Evolutionary conservation across 2,329 filamentous ascomycete genomes (phyloP).

Genomic region (Ilyonectria mors-panacis): DNA sequence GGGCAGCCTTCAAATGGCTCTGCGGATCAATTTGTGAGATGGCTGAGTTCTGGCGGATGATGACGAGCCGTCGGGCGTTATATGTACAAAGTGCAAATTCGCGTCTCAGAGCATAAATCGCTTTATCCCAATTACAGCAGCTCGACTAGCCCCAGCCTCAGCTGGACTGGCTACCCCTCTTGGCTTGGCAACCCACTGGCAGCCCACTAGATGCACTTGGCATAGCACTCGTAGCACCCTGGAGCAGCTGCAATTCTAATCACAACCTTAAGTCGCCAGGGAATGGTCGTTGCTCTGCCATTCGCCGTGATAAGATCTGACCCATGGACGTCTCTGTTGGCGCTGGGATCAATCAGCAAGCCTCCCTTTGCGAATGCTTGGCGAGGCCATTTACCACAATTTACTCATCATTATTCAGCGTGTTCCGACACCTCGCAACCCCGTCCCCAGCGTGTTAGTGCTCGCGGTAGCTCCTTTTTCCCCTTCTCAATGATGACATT

Average conservation of each 20-base stretch:
- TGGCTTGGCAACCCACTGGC: background rate
- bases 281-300: background rate
- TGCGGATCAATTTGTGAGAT: constrained; percentile 8
- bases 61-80: background rate
- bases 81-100: background rate
- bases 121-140: background rate
- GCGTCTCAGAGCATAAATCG: constrained; percentile 2
- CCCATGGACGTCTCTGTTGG: background rate
- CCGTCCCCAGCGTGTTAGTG: background rate
- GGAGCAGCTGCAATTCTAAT: background rate
- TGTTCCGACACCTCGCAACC: background rate
- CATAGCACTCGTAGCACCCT: background rate
- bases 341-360: background rate
- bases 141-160: background rate
- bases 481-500: background rate
- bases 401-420: background rate
- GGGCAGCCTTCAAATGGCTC: background rate
- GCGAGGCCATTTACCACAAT: background rate
- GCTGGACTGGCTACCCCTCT: background rate
- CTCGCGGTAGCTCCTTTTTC: background rate
- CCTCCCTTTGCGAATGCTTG: background rate
- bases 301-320: background rate
- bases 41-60: background rate
- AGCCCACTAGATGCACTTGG: background rate
- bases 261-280: constrained; percentile 5